These are phyloP conservation scores for Spathaspora girioi DNA, from an alignment of 805 yeast genomes.

Conservation along the genomic window DNA sequence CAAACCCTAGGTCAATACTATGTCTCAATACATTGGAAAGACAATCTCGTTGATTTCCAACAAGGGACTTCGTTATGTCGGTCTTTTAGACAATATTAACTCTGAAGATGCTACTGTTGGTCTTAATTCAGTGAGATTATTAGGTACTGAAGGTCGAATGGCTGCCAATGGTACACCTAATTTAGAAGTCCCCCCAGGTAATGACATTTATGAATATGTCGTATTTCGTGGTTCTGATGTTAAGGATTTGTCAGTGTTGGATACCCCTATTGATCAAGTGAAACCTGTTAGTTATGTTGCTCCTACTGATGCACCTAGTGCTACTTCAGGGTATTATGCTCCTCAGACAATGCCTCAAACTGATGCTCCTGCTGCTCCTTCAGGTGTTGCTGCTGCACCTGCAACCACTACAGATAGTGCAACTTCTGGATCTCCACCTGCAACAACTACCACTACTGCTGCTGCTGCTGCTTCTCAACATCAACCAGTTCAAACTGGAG, in stretches of 20 bases:
- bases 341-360: constrained; percentile 10
- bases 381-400: constrained; percentile 2
- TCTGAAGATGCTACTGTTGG: constrained; percentile 91
- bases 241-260: constrained; percentile 81
- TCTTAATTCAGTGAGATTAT: constrained; percentile 70
- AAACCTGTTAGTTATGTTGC: constrained; percentile 36
- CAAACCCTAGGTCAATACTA: constrained; percentile 18
- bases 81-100: constrained; percentile 80
- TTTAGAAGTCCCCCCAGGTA: constrained; percentile 69
- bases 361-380: background rate
- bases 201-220: constrained; percentile 66
- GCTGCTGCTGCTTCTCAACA: constrained; percentile 5
- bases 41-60: constrained; percentile 77
- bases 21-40: constrained; percentile 93
- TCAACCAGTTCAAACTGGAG: constrained; percentile 2
- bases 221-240: constrained; percentile 91
- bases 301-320: constrained; percentile 20
- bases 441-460: constrained; percentile 4
- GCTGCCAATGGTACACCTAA: constrained; percentile 52
- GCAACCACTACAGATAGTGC: constrained; percentile 8
- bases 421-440: constrained; percentile 8
- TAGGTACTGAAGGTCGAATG: constrained; percentile 90
- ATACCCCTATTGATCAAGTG: constrained; percentile 61
- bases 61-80: constrained; percentile 84
- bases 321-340: constrained; percentile 13